Percentiles rank a stretch among this genome's conserved stretches.
Evolutionary conservation across 2,329 filamentous ascomycete genomes (phyloP).

Genomic region (Xylariaceae sp.): DNA sequence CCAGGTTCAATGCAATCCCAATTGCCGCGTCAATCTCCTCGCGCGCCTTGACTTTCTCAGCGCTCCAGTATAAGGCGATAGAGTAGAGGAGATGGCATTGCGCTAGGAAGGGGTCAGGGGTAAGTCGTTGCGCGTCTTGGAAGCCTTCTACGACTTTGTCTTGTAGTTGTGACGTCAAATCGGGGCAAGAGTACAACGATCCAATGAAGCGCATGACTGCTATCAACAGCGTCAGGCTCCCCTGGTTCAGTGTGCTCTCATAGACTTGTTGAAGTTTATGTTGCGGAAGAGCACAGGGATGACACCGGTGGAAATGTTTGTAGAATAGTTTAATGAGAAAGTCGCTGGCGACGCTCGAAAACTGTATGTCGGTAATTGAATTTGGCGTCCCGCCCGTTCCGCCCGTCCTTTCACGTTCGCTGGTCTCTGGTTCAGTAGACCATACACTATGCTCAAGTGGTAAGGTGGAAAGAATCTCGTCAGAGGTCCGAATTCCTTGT

Average conservation of each 20-base stretch:
- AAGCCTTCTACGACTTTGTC: constrained; percentile 23
- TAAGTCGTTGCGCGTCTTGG: constrained; percentile 4
- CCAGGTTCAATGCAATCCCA: constrained; percentile 19
- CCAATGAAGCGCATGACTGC: constrained; percentile 28
- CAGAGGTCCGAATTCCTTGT: neutral
- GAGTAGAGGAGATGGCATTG: constrained; percentile 30
- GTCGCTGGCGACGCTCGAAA: constrained; percentile 21
- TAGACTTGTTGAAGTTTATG: constrained; percentile 18
- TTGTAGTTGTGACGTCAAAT: constrained; percentile 18
- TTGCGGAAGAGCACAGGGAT: constrained; percentile 26
- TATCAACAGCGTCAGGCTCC: constrained; percentile 20
- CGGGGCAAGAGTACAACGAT: constrained; percentile 21
- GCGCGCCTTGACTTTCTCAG: constrained; percentile 20
- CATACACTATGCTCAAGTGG: neutral
- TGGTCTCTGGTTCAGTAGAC: constrained; percentile 17
- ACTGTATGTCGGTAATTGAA: constrained; percentile 12
- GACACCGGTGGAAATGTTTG: constrained; percentile 29
- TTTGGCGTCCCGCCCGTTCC: constrained; percentile 1
- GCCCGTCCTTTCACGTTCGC: no score
- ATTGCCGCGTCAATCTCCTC: constrained; percentile 28
- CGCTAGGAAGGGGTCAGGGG: constrained; percentile 24
- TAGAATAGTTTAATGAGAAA: constrained; percentile 28
- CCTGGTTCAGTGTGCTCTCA: constrained; percentile 2
- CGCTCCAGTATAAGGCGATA: constrained; percentile 24
- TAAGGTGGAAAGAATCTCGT: neutral